Evolutionary conservation across 345 rosid genomes (phyloP), one percentile per base, ranked within the genome.

Genomic region (Camelina sativa): DNA sequence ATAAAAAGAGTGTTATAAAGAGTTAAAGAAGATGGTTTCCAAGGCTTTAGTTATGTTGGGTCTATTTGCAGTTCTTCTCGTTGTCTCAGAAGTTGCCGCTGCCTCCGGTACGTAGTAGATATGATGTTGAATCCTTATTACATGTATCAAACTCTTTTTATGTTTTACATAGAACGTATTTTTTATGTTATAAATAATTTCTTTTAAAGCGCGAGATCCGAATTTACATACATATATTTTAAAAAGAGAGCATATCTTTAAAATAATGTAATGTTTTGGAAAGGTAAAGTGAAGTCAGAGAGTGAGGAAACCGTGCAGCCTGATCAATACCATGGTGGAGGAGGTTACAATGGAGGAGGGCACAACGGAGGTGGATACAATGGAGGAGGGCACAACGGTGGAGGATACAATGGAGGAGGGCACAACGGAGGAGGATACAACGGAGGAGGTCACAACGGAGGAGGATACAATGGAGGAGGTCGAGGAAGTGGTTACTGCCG

Each of bases 11-110:
- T 4, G n/a, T 16, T 47, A 6, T 40, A 69, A 54, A 8, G 11
- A 56, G 30, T n/a, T 54, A 0, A 52, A 25, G 16, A 57, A 74
- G 46, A 74, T 74, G 77, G 64, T 23, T 73, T 65, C 77, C 40
- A 73, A 73, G 23, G 25, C 57, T 64, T 44, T 73, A 38, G 6
- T 65, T 73, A 19, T 73, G 25, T 62, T 62, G 12, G 62, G 54
- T 62, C 35, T 52, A 8, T 62, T 64, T 34, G 70, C 63, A 13
- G 22, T 67, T 67, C 76, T 72, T 50, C 47, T 63, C 8, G 55
- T 73, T 28, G 55, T 53, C 43, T 62, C 76, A 6, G 76, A 72
- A 63, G 11, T 72, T 7, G 65, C 57, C 19, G 54, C 58, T 4
- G 70, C 15, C 3, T 25, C 44, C 11, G 71, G 67, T 62, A 62